Conservation (phyloP, 192 early-diverging fungal species). For the Coemansia sp. region DNA sequence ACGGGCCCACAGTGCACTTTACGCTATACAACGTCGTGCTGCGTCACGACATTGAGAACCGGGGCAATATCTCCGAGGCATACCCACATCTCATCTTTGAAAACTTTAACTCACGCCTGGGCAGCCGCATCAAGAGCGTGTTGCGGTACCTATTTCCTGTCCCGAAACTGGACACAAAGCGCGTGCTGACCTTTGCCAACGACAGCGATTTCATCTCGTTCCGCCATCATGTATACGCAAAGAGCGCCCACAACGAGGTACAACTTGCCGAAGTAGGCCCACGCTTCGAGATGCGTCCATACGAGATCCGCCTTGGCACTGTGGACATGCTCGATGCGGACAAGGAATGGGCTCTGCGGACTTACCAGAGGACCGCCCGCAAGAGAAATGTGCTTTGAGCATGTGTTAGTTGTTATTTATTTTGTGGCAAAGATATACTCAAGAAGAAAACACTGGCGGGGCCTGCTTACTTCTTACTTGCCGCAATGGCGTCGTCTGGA, state of each 20-base stretch:
- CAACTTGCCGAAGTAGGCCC: conserved; percentile 96
- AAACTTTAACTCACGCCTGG: conserved; percentile 88
- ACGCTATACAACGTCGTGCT: conserved; percentile 96
- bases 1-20: conserved; percentile 98
- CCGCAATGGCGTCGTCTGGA: conserved; percentile 32
- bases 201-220: conserved; percentile 96
- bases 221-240: conserved; percentile 94
- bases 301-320: conserved; percentile 95
- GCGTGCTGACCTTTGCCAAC: conserved; percentile 97
- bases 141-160: conserved; percentile 97
- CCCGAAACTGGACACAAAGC: conserved; percentile 92
- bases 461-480: conserved; percentile 18
- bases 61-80: conserved; percentile 96
- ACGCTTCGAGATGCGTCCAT: conserved; percentile 95
- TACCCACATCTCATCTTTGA: conserved; percentile 97
- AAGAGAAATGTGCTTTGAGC: conserved; percentile 73
- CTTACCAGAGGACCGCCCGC: conserved; percentile 83
- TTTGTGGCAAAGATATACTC: background rate
- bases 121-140: conserved; percentile 78
- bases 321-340: conserved; percentile 93
- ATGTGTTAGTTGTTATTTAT: background rate
- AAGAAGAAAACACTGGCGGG: background rate
- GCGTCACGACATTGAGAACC: conserved; percentile 94
- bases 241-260: conserved; percentile 84
- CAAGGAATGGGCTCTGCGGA: conserved; percentile 93